Evolutionary conservation across 2,329 filamentous ascomycete species (phyloP), one percentile per base, ranked within the genome.

Genomic region (Fusarium siculi): DNA sequence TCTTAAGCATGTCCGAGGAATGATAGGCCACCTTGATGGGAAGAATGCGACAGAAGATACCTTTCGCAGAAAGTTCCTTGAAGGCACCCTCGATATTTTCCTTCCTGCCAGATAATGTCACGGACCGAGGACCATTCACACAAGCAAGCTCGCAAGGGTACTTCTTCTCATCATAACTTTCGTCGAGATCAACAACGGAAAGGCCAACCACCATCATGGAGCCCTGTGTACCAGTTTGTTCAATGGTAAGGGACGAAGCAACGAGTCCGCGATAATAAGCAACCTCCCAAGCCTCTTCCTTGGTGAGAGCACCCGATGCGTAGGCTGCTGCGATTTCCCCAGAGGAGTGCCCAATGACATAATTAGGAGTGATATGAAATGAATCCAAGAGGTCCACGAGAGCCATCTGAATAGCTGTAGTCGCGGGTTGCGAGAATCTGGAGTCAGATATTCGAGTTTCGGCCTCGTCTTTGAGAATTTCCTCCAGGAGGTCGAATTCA

Each of bases 291-390:
- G 84, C 85, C 10, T 77, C 76, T 53, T 82, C 75, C 25, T 78
- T 76, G 5, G 80, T 78, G 25, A 87, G 76, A 21, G 79, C 78
- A 1, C 80, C 81, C 2, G 77, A 78, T 14, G 84, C 82, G 60
- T 82, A 85, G 2, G 85, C 84, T 11, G 85, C 85, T 2, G 84
- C 85, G 37, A 86, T 83, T 60, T 87, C 85, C 5, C 85, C 85
- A 2, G 84, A 86, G 1, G 85, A 86, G 68, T 87, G 85, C 1
- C 85, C 84, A 12, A 86, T 77, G 7, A 85, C 82, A 23, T 78
- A 73, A 10, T 65, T 68, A 5, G 84, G 82, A 2, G 49, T 55
- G 37, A 85, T 74, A 15, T 73, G 76, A 19, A 83, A 78, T 6
- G 80, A 79, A 14, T 62, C 57, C 9, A 85, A 71, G 9, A 86